Percentiles rank a stretch among this genome's conserved stretches.
These are phyloP conservation scores for Pachyrhizus erosus DNA, from an alignment of 306 rosid species.

Conservation along the genomic window DNA sequence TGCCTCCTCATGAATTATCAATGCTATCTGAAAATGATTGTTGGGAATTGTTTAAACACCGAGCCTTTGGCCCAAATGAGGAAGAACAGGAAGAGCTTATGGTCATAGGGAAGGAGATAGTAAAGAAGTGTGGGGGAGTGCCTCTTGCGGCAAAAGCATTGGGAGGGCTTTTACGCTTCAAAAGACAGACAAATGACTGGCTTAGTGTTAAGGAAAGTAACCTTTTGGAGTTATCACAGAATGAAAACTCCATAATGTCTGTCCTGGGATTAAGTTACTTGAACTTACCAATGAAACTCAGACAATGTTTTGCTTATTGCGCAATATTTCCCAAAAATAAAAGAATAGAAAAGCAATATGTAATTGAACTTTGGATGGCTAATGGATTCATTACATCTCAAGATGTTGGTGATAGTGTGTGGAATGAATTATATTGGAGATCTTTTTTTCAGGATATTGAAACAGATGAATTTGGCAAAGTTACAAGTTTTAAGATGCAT, in stretches of 20 bases:
- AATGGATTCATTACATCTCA: constrained; percentile 45
- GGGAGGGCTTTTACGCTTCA: constrained; percentile 29
- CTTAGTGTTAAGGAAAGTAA: constrained; percentile 8
- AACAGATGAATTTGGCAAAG: no score
- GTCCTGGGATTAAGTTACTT: constrained; percentile 40
- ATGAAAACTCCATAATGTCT: constrained; percentile 9
- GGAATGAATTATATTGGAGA: constrained; percentile 42
- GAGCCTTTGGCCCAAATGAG: constrained; percentile 36
- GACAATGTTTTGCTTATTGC: constrained; percentile 43
- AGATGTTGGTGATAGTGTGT: constrained; percentile 28
- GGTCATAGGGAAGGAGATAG: constrained; percentile 36
- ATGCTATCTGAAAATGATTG: constrained; percentile 37
- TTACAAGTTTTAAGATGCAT: no score
- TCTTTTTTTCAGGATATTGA: no score
- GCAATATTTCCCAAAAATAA: constrained; percentile 40
- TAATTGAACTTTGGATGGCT: constrained; percentile 46
- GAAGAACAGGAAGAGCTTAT: constrained; percentile 25
- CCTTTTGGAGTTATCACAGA: constrained; percentile 13
- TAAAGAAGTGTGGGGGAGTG: no score
- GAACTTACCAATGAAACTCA: not conserved
- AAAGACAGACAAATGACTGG: constrained; percentile 23
- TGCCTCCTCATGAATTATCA: constrained; percentile 7
- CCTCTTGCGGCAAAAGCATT: constrained; percentile 40
- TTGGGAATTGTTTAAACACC: constrained; percentile 42
- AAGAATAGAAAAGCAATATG: not conserved